Evolutionary conservation across 495 filamentous ascomycete genomes (phyloP).

Genomic region (Thermochaetoides thermophila): DNA sequence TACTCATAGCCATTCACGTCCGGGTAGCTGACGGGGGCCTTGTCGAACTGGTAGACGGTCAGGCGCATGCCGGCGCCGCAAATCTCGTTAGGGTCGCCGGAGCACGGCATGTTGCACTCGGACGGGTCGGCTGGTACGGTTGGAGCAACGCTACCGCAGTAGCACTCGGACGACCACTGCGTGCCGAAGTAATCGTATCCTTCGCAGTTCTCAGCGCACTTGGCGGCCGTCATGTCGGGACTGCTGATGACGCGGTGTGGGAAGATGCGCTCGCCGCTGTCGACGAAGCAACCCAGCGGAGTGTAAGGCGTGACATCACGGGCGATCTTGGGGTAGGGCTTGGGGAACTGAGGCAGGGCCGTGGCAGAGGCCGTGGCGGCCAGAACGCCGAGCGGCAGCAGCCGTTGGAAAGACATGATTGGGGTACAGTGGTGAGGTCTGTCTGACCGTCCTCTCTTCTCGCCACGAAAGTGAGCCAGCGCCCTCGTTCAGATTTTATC

Average conservation of each 20-base stretch:
- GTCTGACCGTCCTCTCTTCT: too few species aligned
- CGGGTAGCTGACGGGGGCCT: conserved; percentile 2
- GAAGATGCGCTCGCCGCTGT: background rate
- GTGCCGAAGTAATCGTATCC: conserved; percentile 4
- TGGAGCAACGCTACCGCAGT: background rate
- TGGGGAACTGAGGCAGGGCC: too few species aligned
- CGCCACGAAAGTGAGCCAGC: too few species aligned
- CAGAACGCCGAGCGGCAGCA: too few species aligned
- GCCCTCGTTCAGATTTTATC: too few species aligned
- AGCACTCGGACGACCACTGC: conserved; percentile 1
- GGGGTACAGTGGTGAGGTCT: too few species aligned
- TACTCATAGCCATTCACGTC: background rate
- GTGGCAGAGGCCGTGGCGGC: too few species aligned
- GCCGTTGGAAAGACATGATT: too few species aligned
- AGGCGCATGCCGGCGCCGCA: conserved; percentile 21
- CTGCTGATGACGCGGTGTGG: background rate
- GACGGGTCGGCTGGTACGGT: conserved; percentile 7
- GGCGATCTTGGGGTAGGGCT: too few species aligned
- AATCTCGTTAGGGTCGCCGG: conserved; percentile 14
- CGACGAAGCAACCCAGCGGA: conserved; percentile 1
- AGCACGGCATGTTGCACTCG: conserved; percentile 24
- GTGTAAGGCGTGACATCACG: too few species aligned
- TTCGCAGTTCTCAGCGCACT: conserved; percentile 1
- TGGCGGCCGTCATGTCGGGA: conserved; percentile 2
- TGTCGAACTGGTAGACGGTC: conserved; percentile 18